These are phyloP conservation scores for Corylus americana DNA, from an alignment of 306 rosid species.

Conservation along the genomic window DNA sequence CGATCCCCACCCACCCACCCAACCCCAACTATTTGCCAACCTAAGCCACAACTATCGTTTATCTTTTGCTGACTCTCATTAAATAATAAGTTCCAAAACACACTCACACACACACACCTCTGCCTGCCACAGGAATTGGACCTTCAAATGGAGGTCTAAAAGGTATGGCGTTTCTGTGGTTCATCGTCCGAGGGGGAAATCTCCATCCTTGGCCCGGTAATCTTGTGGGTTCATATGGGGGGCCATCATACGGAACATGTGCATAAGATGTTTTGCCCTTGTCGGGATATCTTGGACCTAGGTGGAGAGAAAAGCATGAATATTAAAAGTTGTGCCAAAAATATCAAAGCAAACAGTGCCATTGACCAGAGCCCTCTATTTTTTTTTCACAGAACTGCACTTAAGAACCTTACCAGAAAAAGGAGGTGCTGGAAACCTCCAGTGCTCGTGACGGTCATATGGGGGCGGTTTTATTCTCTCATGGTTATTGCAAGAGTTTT, in stretches of 20 bases:
- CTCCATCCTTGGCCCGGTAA: constrained; percentile 75
- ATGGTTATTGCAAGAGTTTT: constrained; percentile 67
- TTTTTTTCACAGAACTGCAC: not conserved
- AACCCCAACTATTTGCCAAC: not conserved
- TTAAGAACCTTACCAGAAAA: constrained; percentile 51
- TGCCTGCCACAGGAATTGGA: constrained; percentile 63
- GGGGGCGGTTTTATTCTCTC: constrained; percentile 79
- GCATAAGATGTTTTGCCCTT: constrained; percentile 44
- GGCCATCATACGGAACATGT: constrained; percentile 59
- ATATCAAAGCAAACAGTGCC: constrained; percentile 11
- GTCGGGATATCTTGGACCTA: constrained; percentile 72
- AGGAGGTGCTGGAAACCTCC: constrained; percentile 64
- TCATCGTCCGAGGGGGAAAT: constrained; percentile 66
- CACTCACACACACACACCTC: constrained; percentile 46
- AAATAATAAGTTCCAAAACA: not conserved
- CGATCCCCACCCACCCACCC: not conserved
- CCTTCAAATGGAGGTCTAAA: constrained; percentile 81
- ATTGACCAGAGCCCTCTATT: not conserved
- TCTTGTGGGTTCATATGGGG: constrained; percentile 73
- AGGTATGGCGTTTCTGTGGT: constrained; percentile 63
- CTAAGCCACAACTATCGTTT: not conserved
- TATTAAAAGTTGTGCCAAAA: constrained; percentile 4
- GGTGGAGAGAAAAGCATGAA: constrained; percentile 19
- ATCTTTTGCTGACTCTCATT: not conserved
- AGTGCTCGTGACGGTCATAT: constrained; percentile 61